Base-by-base conservation (phyloP, 1,284 basidiomycete genomes). In the Cystobasidium sp. region DNA sequence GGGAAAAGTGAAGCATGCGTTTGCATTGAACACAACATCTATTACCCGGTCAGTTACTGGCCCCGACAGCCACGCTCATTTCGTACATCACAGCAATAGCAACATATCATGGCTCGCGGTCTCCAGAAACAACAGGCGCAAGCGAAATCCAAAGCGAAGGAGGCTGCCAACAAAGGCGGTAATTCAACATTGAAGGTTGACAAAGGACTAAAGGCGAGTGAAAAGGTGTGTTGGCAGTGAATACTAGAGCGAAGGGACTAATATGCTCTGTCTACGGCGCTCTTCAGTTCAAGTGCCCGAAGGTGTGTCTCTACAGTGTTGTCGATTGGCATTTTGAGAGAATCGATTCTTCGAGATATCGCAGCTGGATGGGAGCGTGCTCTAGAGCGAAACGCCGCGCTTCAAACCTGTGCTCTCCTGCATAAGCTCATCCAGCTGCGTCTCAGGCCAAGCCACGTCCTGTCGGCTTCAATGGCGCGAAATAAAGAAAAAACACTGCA, bases 281-380 rank as follows among this genome's bases (percentile, higher is more conserved):
- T n/a, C n/a, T n/a, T n/a, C 51, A 68, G 65, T 68, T 55, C 65
- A 68, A 68, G 43, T 68, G 65, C 37, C 65, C 65, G 14, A 68
- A 56, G 37, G 65, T 68, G 51, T 4, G 65, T 55, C 12, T 6
- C 8, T 31, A 31, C 31, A 5, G 5, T 18, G 10, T 18, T 24
- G 22, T 62, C 59, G 59, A 37, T n/a, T 62, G 59, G 59, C 59
- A n/a, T n/a, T n/a, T n/a, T n/a, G n/a, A n/a, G n/a, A n/a, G n/a
- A n/a, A n/a, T n/a, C n/a, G n/a, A n/a, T n/a, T n/a, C n/a, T n/a
- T n/a, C n/a, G n/a, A n/a, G n/a, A n/a, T n/a, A n/a, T n/a, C n/a
- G n/a, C n/a, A n/a, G n/a, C n/a, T n/a, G n/a, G n/a, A n/a, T n/a
- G n/a, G n/a, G n/a, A n/a, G n/a, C n/a, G n/a, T n/a, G n/a, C n/a